Conservation (phyloP, 495 filamentous ascomycete genomes). For the Chaetomium tenue region DNA sequence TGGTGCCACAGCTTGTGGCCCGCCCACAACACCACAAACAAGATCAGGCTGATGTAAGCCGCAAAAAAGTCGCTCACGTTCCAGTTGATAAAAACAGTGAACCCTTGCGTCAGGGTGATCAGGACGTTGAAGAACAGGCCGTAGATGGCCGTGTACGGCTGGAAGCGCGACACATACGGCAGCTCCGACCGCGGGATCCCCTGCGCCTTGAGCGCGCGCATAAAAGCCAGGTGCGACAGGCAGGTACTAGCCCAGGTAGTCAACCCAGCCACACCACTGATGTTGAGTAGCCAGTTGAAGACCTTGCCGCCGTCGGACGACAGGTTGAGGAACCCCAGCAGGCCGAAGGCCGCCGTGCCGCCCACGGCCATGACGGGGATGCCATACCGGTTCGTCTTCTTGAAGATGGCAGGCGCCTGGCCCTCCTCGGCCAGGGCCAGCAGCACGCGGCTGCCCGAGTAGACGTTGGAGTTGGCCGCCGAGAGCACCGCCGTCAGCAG, state of each 20-base stretch:
- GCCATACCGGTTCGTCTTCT: conserved; percentile 40
- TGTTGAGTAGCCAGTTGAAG: conserved; percentile 60
- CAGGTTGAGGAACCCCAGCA: conserved; percentile 58
- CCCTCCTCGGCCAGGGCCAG: conserved; percentile 61
- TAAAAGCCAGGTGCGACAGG: conserved; percentile 61
- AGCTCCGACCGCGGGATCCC: conserved; percentile 53
- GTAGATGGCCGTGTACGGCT: conserved; percentile 58
- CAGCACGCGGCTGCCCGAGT: conserved; percentile 63
- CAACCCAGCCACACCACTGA: conserved; percentile 63
- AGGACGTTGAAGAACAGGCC: conserved; percentile 64
- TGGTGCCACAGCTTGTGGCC: conserved; percentile 55
- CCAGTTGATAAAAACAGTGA: conserved; percentile 66
- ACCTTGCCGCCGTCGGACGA: conserved; percentile 49
- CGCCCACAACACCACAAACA: conserved; percentile 57
- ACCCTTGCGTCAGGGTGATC: conserved; percentile 68
- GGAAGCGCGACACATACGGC: conserved; percentile 57
- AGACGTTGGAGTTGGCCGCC: conserved; percentile 58
- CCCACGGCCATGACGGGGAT: conserved; percentile 46
- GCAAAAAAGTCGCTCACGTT: conserved; percentile 57
- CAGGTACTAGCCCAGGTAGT: conserved; percentile 64
- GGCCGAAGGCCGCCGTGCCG: conserved; percentile 44
- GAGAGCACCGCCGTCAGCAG: conserved; percentile 61
- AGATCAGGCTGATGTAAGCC: conserved; percentile 60
- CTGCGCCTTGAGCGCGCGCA: conserved; percentile 56
- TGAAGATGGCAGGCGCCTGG: conserved; percentile 55